Percentiles rank a stretch among this genome's conserved stretches.
Evolutionary conservation across 1,139 yeast species (phyloP).

Genomic region (Saccharomyces uvarum): DNA sequence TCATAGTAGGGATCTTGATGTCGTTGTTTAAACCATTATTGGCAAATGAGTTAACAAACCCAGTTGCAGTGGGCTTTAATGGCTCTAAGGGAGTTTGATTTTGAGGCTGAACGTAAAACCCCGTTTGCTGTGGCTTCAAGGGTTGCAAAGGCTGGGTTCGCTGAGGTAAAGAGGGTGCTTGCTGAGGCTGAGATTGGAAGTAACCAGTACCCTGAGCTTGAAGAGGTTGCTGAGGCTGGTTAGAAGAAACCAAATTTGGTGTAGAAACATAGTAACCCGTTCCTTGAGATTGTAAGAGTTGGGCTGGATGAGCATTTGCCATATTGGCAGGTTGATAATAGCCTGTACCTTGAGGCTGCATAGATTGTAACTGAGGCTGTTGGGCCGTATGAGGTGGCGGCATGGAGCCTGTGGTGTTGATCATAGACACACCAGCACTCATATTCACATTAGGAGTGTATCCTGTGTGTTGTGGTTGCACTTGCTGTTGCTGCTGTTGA

Average conservation of each 20-base stretch:
- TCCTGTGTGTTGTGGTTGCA: background rate
- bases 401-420: background rate
- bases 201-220: conserved; percentile 15
- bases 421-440: background rate
- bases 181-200: conserved; percentile 8
- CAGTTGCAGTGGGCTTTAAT: conserved; percentile 33
- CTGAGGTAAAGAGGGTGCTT: conserved; percentile 10
- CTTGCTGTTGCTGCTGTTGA: background rate
- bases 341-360: conserved; percentile 12
- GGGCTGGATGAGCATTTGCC: conserved; percentile 6
- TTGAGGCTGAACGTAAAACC: conserved; percentile 28
- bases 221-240: conserved; percentile 6
- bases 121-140: conserved; percentile 32
- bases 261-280: conserved; percentile 9
- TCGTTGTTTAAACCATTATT: conserved; percentile 35
- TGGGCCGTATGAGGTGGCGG: conserved; percentile 7
- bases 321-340: conserved; percentile 14
- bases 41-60: conserved; percentile 33
- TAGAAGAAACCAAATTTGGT: conserved; percentile 7
- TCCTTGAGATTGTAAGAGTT: conserved; percentile 8
- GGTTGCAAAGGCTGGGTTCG: conserved; percentile 13
- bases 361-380: conserved; percentile 9
- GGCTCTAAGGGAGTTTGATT: conserved; percentile 31
- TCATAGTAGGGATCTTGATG: conserved; percentile 52
- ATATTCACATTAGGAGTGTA: background rate